A percentile compares a stretch with the other conserved stretches of the same genome.
Evolutionary conservation across 75 land plant species (phyloP).

Genomic region (Pinus tabuliformis): DNA sequence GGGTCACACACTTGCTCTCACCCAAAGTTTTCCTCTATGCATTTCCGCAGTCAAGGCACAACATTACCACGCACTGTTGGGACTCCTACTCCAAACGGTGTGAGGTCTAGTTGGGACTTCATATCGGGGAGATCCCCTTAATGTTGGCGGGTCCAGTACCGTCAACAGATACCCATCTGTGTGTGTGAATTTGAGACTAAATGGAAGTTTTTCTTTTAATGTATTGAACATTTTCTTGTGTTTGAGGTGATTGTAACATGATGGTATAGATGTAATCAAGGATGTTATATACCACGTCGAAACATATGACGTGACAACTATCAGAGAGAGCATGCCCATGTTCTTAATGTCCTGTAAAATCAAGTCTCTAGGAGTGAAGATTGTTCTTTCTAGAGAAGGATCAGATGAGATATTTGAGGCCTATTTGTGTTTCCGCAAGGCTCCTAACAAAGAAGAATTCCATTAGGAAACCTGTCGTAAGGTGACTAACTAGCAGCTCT

Average conservation of each 20-base stretch:
- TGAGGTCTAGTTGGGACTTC: too few species aligned
- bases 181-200: too few species aligned
- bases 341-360: conserved; percentile 96
- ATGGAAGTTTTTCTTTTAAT: not conserved
- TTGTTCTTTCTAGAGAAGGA: conserved; percentile 99
- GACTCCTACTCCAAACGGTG: too few species aligned
- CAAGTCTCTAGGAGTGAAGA: conserved; percentile 93
- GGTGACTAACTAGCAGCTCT: conserved; percentile 29
- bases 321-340: conserved; percentile 98
- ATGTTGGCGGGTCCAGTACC: too few species aligned
- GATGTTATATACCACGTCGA: conserved; percentile 95
- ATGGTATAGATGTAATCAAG: conserved; percentile 92
- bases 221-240: not conserved
- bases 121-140: too few species aligned
- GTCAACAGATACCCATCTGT: too few species aligned
- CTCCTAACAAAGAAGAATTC: conserved; percentile 93
- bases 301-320: conserved; percentile 96
- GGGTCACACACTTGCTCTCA: too few species aligned
- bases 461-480: conserved; percentile 84
- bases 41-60: too few species aligned
- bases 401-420: conserved; percentile 98
- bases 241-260: conserved; percentile 33
- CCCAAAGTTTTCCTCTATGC: too few species aligned
- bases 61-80: too few species aligned
- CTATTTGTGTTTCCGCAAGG: conserved; percentile 96